Conservation (phyloP, 1,139 yeast species). For the Blastobotrys petasosporus region DNA sequence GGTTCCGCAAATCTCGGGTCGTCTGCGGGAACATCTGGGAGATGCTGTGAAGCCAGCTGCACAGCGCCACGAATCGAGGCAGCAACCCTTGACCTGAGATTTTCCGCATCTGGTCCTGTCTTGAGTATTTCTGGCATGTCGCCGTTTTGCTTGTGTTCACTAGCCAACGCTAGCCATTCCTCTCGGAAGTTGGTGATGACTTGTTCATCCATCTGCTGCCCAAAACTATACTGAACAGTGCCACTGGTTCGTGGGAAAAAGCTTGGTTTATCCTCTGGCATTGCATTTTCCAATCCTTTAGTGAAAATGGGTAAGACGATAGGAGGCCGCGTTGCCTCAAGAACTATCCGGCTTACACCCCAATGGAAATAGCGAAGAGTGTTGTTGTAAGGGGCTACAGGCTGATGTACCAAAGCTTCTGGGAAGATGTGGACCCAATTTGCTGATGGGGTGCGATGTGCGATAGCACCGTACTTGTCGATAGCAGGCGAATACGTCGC, state of each 20-base stretch:
- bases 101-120: conserved; percentile 56
- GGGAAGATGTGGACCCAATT: conserved; percentile 96
- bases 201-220: conserved; percentile 61
- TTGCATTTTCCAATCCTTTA: conserved; percentile 79
- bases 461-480: not conserved
- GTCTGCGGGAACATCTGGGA: conserved; percentile 14
- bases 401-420: conserved; percentile 87
- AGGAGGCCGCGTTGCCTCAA: conserved; percentile 81
- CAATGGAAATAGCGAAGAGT: conserved; percentile 94
- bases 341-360: conserved; percentile 81
- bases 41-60: conserved; percentile 3
- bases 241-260: conserved; percentile 43
- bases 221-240: conserved; percentile 63
- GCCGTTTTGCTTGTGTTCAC: conserved; percentile 29
- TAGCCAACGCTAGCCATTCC: conserved; percentile 63
- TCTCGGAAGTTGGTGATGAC: conserved; percentile 54
- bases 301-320: conserved; percentile 84
- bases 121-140: conserved; percentile 60
- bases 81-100: conserved; percentile 65
- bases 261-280: conserved; percentile 57
- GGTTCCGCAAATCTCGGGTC: conserved; percentile 56
- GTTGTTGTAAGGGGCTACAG: conserved; percentile 68
- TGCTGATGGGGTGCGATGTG: conserved; percentile 33
- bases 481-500: not conserved
- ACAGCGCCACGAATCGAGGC: conserved; percentile 7